phyloP scores from a whole-genome alignment of 2,329 filamentous ascomycete genomes.

The Seiridium cupressi region DNA sequence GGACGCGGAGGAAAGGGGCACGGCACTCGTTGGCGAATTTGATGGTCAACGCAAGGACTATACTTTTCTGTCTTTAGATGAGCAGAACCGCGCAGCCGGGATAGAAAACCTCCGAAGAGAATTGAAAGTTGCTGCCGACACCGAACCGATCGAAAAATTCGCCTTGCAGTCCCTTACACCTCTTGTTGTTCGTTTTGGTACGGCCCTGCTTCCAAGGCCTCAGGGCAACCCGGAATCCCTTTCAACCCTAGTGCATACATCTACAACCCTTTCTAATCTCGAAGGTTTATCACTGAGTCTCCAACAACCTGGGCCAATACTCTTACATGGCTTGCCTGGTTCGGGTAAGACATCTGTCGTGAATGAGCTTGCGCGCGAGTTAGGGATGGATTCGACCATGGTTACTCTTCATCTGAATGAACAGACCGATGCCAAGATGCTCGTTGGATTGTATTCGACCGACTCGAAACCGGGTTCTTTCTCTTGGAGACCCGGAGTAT shows the following conservation, averaged over 20 bases:
- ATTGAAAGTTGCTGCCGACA: conserved; percentile 24
- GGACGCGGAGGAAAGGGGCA: conserved; percentile 1
- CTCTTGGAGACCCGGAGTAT: conserved; percentile 84
- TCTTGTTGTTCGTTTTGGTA: conserved; percentile 63
- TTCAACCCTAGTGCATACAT: conserved; percentile 64
- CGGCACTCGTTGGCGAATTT: conserved; percentile 59
- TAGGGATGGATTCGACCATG: conserved; percentile 79
- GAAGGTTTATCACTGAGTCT: conserved; percentile 66
- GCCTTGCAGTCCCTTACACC: conserved; percentile 48
- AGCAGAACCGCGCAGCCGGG: conserved; percentile 51
- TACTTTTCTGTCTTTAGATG: conserved; percentile 63
- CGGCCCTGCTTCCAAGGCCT: conserved; percentile 66
- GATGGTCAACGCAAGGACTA: conserved; percentile 79
- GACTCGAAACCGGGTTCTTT: conserved; percentile 87
- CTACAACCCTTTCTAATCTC: conserved; percentile 72
- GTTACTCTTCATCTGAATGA: conserved; percentile 96
- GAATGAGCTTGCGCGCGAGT: conserved; percentile 74
- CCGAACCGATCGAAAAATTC: conserved; percentile 17
- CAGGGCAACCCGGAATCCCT: conserved; percentile 43
- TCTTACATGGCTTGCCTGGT: conserved; percentile 80
- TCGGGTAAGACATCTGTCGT: conserved; percentile 88
- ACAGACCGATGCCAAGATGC: conserved; percentile 95
- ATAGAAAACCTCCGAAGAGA: conserved; percentile 40
- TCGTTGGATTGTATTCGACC: conserved; percentile 91
- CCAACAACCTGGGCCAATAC: conserved; percentile 66